Evolutionary conservation across 2,329 filamentous ascomycete species (phyloP), one percentile per base, ranked within the genome.

Genomic region (Diaporthe caulivora): DNA sequence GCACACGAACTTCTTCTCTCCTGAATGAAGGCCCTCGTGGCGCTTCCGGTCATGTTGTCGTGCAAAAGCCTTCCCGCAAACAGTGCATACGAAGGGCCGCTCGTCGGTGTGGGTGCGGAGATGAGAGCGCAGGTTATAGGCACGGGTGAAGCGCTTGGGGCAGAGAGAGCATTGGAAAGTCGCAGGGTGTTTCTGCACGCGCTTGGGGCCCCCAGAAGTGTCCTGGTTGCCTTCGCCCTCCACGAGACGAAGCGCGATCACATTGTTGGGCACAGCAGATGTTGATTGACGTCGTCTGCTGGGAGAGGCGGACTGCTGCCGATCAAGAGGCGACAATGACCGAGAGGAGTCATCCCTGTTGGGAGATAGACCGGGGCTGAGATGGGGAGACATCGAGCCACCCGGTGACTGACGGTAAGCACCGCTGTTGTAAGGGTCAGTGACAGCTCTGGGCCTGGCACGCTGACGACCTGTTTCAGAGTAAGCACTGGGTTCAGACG

Each of bases 1-100:
- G 84, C 97, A 99, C 10, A 98, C 94, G 81, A 98, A 99, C 81
- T 98, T 98, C 90, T 98, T 99, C 85, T 99, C 97, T 54, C 97
- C 97, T 0, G 94, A 97, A 80, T 99, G 97, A 54, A 99, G 86
- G 51, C 96, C 95, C 84, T 99, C 97, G 83, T 99, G 97, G 51
- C 97, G 93, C 84, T 99, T 99, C 58, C 97, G 93, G 81, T 99
- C 97, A 81, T 99, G 97, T 81, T 99, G 97, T 34, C 97, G 93
- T 8, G 97, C 97, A 84, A 99, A 99, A 0, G 97, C 97, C 83
- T 99, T 99, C 69, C 95, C 94, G 78, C 97, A 99, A 11, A 98
- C 95, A 0, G 94, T 98, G 81, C 97, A 99, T 3, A 98, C 96
- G 80, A 98, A 99, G 0, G 97, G 97, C 62, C 97, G 91, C 86